Conservation (phyloP, 2,329 filamentous ascomycete genomes). For the Fusarium dlaminii region DNA sequence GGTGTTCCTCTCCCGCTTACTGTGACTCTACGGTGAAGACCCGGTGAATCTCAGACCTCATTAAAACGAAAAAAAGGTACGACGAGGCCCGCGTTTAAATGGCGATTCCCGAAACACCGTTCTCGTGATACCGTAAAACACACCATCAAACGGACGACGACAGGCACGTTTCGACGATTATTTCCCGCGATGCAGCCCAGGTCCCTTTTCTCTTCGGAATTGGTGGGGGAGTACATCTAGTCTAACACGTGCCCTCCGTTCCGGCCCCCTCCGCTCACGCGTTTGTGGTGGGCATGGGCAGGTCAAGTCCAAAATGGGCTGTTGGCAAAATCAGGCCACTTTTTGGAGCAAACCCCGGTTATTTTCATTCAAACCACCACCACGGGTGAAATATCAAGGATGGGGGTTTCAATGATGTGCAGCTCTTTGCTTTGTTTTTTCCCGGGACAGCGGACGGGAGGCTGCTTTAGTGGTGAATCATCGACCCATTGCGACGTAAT, state of each 20-base stretch:
- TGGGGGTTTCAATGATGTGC: background rate
- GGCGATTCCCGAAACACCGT: conserved; percentile 20
- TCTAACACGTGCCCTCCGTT: conserved; percentile 33
- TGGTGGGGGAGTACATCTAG: background rate
- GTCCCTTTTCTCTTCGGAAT: background rate
- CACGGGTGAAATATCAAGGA: background rate
- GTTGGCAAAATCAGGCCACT: conserved; percentile 41
- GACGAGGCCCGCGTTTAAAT: conserved; percentile 3
- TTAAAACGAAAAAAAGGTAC: background rate
- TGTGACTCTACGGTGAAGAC: background rate
- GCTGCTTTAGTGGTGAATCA: conserved; percentile 8
- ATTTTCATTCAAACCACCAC: background rate
- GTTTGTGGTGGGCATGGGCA: conserved; percentile 32
- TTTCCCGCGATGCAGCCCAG: conserved; percentile 34
- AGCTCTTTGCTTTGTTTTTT: conserved; percentile 1
- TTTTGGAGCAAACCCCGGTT: conserved; percentile 2
- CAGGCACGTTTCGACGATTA: conserved; percentile 34
- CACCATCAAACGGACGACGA: conserved; percentile 32
- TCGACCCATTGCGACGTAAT: conserved; percentile 2
- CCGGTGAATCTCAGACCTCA: conserved; percentile 1
- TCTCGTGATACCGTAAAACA: conserved; percentile 21
- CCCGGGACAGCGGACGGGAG: conserved; percentile 2
- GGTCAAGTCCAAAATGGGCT: conserved; percentile 36
- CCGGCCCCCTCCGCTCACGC: conserved; percentile 44
- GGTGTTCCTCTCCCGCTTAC: conserved; percentile 9